These are phyloP conservation scores for Lyophyllum semitale DNA, from an alignment of 768 basidiomycete genomes.

Conservation along the genomic window DNA sequence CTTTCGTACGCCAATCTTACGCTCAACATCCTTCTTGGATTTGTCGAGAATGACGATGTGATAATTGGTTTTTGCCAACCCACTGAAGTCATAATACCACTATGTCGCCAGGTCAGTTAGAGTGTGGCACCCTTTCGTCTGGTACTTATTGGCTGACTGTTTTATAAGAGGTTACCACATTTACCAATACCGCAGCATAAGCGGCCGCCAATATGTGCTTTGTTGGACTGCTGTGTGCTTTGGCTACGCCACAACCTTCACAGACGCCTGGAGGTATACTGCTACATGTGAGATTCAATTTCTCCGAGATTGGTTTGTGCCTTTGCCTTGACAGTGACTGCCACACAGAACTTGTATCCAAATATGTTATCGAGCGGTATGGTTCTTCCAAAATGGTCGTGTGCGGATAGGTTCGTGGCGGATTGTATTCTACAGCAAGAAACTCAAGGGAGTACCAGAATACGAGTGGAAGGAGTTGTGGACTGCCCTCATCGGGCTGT, in stretches of 20 bases:
- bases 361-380: conserved; percentile 55
- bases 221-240: conserved; percentile 69
- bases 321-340: conserved; percentile 1
- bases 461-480: conserved; percentile 72
- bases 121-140: not conserved
- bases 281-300: conserved; percentile 49
- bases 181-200: conserved; percentile 41
- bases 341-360: conserved; percentile 53
- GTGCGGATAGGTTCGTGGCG: conserved; percentile 53
- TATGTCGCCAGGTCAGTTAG: conserved; percentile 63
- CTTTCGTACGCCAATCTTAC: conserved; percentile 63
- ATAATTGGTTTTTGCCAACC: conserved; percentile 48
- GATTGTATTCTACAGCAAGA: not conserved
- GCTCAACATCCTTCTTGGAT: conserved; percentile 51
- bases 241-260: conserved; percentile 75
- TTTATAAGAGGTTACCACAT: conserved; percentile 48
- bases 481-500: conserved; percentile 53
- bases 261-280: conserved; percentile 56
- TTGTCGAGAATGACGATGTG: conserved; percentile 50
- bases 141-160: not conserved
- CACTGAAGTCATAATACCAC: conserved; percentile 40
- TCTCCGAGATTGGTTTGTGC: not conserved
- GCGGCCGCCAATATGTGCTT: conserved; percentile 52
- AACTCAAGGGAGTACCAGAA: conserved; percentile 34
- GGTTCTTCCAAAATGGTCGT: conserved; percentile 55